Evolutionary conservation across 2,329 filamentous ascomycete species (phyloP), one percentile per base, ranked within the genome.

Genomic region (Colletotrichum tanaceti): DNA sequence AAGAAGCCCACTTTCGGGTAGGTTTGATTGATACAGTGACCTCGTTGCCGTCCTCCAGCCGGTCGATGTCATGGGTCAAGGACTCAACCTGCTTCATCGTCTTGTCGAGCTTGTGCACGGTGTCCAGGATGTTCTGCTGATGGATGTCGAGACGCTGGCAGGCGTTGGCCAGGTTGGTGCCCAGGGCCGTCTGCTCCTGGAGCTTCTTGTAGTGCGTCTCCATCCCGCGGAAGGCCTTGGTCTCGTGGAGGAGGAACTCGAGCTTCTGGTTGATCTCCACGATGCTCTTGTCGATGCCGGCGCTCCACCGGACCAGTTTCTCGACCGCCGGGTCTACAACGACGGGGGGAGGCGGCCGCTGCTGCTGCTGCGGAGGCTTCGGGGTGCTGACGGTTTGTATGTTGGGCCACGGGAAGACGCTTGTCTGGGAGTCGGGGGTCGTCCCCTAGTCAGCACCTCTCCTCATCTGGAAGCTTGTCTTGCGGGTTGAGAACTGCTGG

Each of bases 1-100:
- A n/a, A n/a, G 35, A 5, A 11, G 46, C 60, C 43, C 6, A 64
- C 50, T 47, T 49, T 16, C 52, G 24, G 5, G 28, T 14, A 22
- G 65, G 43, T 22, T 53, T 68, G 53, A 68, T 52, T 9, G 65
- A 64, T 18, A 68, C 60, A 18, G 39, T 64, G 13, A 68, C 46
- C 11, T 68, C 65, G 14, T 46, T 46, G 2, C 38, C 58, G 4
- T 64, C 64, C 18, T 24, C 46, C 14, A 58, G 28, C 39, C 32
- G 4, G 14, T 32, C 53, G 32, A 68, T 14, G 10, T 68, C 53
- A 7, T 18, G 7, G 18, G 61, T 54, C n/a, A 68, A 20, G 9
- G 14, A 14, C 5, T 55, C 32, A 2, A 68, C 41, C 24, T 68
- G 65, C 20, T 35, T 43, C 3, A 7, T 58, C 24, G 60, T 46